Percentiles rank a stretch among this genome's conserved stretches.
Conservation (phyloP, 2,329 filamentous ascomycete genomes). For the Pseudocercospora fijiensis region DNA sequence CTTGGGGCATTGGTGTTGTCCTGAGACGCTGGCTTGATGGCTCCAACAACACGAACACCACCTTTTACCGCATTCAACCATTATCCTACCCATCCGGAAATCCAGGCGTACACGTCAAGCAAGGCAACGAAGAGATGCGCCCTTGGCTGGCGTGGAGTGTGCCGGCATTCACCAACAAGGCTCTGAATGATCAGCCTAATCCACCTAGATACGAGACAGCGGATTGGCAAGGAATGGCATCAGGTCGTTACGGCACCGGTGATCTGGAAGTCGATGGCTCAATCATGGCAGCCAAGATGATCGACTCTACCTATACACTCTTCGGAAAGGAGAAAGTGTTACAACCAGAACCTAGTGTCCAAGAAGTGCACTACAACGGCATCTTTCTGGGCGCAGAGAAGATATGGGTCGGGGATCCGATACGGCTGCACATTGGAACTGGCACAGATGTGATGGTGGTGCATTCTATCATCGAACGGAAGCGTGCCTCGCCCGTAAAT, state of each 20-base stretch:
- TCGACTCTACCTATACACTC: slow-evolving; percentile 57
- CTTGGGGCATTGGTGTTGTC: slow-evolving; percentile 57
- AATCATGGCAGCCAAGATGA: slow-evolving; percentile 57
- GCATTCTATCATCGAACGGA: slow-evolving; percentile 46
- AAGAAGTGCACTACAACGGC: slow-evolving; percentile 53
- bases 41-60: slow-evolving; percentile 12
- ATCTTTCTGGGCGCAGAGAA: slow-evolving; percentile 60
- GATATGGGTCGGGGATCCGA: slow-evolving; percentile 59
- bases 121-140: slow-evolving; percentile 47
- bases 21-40: slow-evolving; percentile 44
- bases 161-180: slow-evolving; percentile 50
- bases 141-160: slow-evolving; percentile 61
- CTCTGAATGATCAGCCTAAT: slow-evolving; percentile 42
- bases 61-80: slow-evolving; percentile 41
- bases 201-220: slow-evolving; percentile 50
- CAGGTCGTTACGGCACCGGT: slow-evolving; percentile 46
- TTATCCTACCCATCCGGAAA: slow-evolving; percentile 41
- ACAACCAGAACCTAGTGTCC: slow-evolving; percentile 38
- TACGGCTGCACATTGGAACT: slow-evolving; percentile 51
- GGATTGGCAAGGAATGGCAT: slow-evolving; percentile 51
- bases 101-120: slow-evolving; percentile 42
- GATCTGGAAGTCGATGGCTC: slow-evolving; percentile 57
- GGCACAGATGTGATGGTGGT: slow-evolving; percentile 52
- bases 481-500: slow-evolving; percentile 26
- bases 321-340: slow-evolving; percentile 49